Evolutionary conservation across 1,139 yeast genomes (phyloP).

Genomic region (Candida tetrigidarum): DNA sequence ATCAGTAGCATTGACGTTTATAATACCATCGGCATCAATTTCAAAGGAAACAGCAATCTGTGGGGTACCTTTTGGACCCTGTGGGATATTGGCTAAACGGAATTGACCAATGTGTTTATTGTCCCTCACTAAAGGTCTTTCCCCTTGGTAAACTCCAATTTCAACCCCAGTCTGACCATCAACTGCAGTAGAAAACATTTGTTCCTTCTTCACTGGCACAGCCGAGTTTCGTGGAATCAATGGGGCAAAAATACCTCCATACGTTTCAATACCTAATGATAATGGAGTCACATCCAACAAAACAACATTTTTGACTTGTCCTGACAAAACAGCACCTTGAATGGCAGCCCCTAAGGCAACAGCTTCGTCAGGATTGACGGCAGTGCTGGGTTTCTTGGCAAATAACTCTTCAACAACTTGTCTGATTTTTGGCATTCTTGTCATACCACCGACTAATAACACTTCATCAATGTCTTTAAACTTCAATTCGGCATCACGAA

Average conservation of each 20-base stretch:
- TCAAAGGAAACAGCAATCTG: slow-evolving; percentile 75
- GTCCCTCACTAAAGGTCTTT: slow-evolving; percentile 72
- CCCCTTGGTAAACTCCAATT: slow-evolving; percentile 79
- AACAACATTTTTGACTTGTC: slow-evolving; percentile 71
- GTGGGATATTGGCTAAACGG: slow-evolving; percentile 67
- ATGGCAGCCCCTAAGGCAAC: slow-evolving; percentile 87
- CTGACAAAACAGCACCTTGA: slow-evolving; percentile 78
- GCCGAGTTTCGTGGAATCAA: slow-evolving; percentile 77
- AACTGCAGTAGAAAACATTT: slow-evolving; percentile 80
- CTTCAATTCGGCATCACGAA: slow-evolving; percentile 70
- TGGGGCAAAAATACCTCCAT: slow-evolving; percentile 81
- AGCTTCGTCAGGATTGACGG: slow-evolving; percentile 83
- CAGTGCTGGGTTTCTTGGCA: slow-evolving; percentile 60
- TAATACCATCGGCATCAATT: slow-evolving; percentile 83
- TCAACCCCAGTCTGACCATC: slow-evolving; percentile 85
- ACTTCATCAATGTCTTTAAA: slow-evolving; percentile 70
- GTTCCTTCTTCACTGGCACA: slow-evolving; percentile 73
- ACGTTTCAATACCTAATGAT: slow-evolving; percentile 80
- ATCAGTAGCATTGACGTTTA: slow-evolving; percentile 73
- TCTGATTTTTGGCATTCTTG: slow-evolving; percentile 79
- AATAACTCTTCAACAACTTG: slow-evolving; percentile 60
- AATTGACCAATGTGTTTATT: slow-evolving; percentile 76
- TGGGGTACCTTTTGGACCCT: slow-evolving; percentile 77
- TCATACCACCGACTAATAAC: slow-evolving; percentile 83
- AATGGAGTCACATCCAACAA: slow-evolving; percentile 79